Evolutionary conservation across 2,329 filamentous ascomycete genomes (phyloP), one percentile per base, ranked within the genome.

Genomic region (Trichothecium sympodiale): DNA sequence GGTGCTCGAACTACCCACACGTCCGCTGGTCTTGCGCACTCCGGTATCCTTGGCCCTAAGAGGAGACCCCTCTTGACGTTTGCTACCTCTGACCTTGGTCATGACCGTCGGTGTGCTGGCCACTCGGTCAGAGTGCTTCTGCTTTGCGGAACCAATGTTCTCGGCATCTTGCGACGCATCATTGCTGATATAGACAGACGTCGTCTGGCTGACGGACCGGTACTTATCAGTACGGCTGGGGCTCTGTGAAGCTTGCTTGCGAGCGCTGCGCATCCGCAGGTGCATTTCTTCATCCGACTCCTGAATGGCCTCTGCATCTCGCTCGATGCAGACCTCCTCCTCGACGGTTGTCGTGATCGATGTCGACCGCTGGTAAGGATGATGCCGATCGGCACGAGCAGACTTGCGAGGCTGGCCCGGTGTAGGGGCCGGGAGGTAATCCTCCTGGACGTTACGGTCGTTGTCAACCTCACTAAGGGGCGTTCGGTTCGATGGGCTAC

Each of bases 391-490:
- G 40, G 77, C 72, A 38, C 85, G 78, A 44, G 79, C 80, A 13
- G 82, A 83, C 68, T 98, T 96, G 42, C 91, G 78, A 18, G 91
- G 91, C 56, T 98, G 91, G 3, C 91, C 91, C 1, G 91, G 91
- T 4, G 91, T 98, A 3, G 91, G 91, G 1, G 88, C 89, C 3
- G 91, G 91, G 5, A 98, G 73, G 48, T 93, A 93, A 53, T 95
- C 88, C 44, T 95, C 87, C 52, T 85, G 75, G 44, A 74, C 67
- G 46, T 74, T 77, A 50, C 70, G 64, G 47, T 95, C 94, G 44
- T 83, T 76, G 49, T 93, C 85, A 43, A 98, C 84, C 59, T 98
- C 91, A 36, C 89, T 88, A n/a, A 98, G 74, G 4, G 91, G 88
- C 23, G 85, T 78, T 39, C 91, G 77, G 52, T 78, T 77, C 7